Conservation (phyloP, 23 red algal species). For the Gracilaria gracilis region DNA sequence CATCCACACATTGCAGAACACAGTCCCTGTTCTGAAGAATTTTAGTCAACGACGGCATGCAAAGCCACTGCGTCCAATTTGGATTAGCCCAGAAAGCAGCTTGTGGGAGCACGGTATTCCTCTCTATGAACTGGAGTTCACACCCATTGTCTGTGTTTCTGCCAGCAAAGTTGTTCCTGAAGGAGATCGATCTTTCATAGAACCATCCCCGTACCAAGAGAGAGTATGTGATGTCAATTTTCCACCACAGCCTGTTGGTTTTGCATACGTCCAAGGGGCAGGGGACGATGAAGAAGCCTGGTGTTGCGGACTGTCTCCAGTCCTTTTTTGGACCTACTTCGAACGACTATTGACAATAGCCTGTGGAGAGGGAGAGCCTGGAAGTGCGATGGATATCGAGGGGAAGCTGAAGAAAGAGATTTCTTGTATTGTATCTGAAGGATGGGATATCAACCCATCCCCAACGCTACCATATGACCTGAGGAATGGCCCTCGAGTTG, state of each 20-base stretch:
- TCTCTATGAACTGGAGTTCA: constrained; percentile 39
- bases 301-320: constrained; percentile 53
- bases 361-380: neutral
- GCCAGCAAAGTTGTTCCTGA: constrained; percentile 44
- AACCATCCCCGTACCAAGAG: constrained; percentile 4
- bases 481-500: neutral
- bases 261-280: constrained; percentile 74
- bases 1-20: neutral
- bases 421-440: constrained; percentile 7
- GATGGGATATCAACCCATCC: neutral
- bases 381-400: constrained; percentile 25
- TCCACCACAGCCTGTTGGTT: constrained; percentile 42
- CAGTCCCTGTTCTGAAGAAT: neutral
- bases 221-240: constrained; percentile 40
- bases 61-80: constrained; percentile 52
- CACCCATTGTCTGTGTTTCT: constrained; percentile 60
- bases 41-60: neutral
- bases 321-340: constrained; percentile 44
- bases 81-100: constrained; percentile 33
- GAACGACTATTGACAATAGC: constrained; percentile 18
- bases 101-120: constrained; percentile 60
- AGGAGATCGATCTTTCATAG: constrained; percentile 54
- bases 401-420: constrained; percentile 16
- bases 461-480: neutral
- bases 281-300: constrained; percentile 82